phyloP scores from a whole-genome alignment of 371 early-diverging fungal species.

The Mucor mucedo region DNA sequence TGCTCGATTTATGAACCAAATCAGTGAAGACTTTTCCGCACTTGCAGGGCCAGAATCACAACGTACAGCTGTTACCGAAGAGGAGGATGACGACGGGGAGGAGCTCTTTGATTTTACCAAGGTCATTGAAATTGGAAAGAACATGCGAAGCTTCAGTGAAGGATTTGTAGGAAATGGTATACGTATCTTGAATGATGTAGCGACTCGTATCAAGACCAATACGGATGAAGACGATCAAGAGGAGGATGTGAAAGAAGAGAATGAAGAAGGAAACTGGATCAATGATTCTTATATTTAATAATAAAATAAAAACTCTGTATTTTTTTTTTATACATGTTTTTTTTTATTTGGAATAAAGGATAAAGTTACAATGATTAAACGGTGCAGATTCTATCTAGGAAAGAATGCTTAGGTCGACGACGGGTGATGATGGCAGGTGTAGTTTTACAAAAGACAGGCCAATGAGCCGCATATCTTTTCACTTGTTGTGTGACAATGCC shows the following conservation, averaged over 20 bases:
- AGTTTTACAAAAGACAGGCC: background rate
- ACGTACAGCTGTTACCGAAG: background rate
- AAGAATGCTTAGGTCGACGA: slow-evolving; percentile 17
- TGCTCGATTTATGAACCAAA: slow-evolving; percentile 40
- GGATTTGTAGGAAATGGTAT: slow-evolving; percentile 43
- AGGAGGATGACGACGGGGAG: slow-evolving; percentile 26
- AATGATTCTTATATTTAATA: slow-evolving; percentile 6
- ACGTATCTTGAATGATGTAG: slow-evolving; percentile 46
- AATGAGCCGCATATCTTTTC: slow-evolving; percentile 4
- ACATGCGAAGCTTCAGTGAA: slow-evolving; percentile 37
- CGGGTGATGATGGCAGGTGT: background rate
- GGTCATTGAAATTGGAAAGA: slow-evolving; percentile 47
- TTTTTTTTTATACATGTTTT: too few species aligned
- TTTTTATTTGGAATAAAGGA: background rate
- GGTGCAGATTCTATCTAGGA: slow-evolving; percentile 27
- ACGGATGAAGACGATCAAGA: slow-evolving; percentile 8
- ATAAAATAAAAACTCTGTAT: background rate
- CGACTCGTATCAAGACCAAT: slow-evolving; percentile 31
- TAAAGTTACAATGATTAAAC: slow-evolving; percentile 13
- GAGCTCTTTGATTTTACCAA: slow-evolving; percentile 51
- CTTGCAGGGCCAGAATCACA: slow-evolving; percentile 34
- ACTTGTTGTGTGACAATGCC: slow-evolving; percentile 13
- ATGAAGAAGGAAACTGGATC: background rate
- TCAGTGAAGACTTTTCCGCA: slow-evolving; percentile 31
- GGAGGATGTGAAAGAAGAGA: background rate